Evolutionary conservation across 148 eudicot species (phyloP).

Genomic region (Fagopyrum esculentum): DNA sequence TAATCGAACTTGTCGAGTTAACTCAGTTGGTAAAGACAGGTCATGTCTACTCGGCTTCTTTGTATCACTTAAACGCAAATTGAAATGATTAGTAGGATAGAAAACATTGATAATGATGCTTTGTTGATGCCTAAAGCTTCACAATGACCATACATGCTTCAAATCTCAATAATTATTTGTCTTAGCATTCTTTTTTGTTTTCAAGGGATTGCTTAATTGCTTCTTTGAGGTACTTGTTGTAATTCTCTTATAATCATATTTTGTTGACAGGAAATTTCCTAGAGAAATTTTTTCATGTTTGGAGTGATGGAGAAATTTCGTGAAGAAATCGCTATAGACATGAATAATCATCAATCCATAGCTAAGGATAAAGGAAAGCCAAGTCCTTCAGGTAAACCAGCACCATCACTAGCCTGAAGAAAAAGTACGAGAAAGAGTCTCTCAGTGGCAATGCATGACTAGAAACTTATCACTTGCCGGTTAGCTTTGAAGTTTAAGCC

Average conservation of each 20-base stretch:
- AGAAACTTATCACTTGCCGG: not conserved
- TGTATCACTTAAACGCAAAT: not conserved
- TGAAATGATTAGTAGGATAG: not conserved
- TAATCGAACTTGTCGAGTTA: no score
- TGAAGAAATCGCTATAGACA: no score
- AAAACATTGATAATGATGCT: conserved; percentile 8
- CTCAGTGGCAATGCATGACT: not conserved
- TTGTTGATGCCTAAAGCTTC: conserved; percentile 9
- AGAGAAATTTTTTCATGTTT: no score
- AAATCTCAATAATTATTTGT: conserved; percentile 8
- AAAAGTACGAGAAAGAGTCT: not conserved
- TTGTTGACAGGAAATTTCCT: no score
- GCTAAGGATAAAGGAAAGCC: not conserved
- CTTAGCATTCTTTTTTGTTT: not conserved
- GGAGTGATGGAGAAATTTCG: no score
- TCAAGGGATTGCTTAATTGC: not conserved
- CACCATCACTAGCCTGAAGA: not conserved
- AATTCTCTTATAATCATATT: not conserved
- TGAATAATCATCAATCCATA: not conserved
- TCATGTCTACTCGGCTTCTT: no score
- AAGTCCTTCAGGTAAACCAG: not conserved
- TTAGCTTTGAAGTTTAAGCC: not conserved
- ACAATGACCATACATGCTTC: conserved; percentile 7
- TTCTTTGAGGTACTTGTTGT: not conserved
- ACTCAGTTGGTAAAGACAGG: no score